These are phyloP conservation scores for Monilinia aucupariae DNA, from an alignment of 2,329 filamentous ascomycete genomes.

Conservation along the genomic window DNA sequence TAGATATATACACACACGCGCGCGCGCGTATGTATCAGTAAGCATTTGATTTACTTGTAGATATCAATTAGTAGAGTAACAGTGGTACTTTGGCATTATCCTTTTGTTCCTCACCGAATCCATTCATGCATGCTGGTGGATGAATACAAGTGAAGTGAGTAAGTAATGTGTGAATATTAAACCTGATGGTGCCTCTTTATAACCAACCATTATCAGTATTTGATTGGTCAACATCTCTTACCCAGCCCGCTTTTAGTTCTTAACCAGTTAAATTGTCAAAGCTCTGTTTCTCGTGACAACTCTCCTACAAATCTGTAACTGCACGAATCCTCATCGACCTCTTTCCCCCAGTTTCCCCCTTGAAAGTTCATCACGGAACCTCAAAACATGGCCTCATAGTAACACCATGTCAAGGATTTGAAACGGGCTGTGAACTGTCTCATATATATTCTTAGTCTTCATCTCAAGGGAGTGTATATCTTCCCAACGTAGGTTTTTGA, in stretches of 20 bases:
- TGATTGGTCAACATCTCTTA: neutral
- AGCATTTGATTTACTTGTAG: too few species aligned
- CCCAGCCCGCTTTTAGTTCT: neutral
- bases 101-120: neutral
- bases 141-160: neutral
- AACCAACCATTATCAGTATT: neutral
- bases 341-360: too few species aligned
- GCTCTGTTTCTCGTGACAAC: slow-evolving; percentile 1
- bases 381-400: neutral
- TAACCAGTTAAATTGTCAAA: slow-evolving; percentile 13
- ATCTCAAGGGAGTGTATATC: neutral
- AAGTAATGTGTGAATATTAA: neutral
- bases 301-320: slow-evolving; percentile 18
- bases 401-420: slow-evolving; percentile 5
- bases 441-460: neutral
- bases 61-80: neutral
- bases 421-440: slow-evolving; percentile 7
- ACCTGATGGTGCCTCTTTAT: neutral
- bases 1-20: neutral
- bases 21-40: too few species aligned
- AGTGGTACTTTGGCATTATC: neutral
- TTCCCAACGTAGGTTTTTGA: slow-evolving; percentile 1
- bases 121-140: neutral
- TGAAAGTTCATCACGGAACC: slow-evolving; percentile 31
- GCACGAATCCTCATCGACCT: slow-evolving; percentile 1